These are phyloP conservation scores for Clitopilus passeckerianus DNA, from an alignment of 768 basidiomycete genomes.

Conservation along the genomic window DNA sequence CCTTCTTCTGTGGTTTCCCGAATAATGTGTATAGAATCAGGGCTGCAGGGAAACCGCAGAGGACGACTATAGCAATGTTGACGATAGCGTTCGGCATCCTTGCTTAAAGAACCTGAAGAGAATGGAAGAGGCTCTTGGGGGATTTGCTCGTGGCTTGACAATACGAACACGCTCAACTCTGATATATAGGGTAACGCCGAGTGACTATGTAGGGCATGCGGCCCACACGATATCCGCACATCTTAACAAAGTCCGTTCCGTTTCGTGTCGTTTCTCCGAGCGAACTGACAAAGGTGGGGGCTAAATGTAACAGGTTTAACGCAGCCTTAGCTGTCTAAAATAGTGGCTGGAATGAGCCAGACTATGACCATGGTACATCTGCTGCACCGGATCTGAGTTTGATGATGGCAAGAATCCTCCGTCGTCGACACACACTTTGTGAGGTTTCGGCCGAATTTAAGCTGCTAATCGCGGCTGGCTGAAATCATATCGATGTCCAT, in stretches of 20 bases:
- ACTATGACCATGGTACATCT: background rate
- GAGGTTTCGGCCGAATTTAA: background rate
- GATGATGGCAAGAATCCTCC: background rate
- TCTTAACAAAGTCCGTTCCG: background rate
- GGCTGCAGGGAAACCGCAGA: background rate
- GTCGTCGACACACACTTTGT: background rate
- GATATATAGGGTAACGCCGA: slow-evolving; percentile 1
- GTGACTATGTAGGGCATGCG: background rate
- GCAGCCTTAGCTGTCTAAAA: background rate
- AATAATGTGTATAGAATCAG: background rate
- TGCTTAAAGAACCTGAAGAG: background rate
- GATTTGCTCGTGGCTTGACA: slow-evolving; percentile 1
- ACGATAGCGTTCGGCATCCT: background rate
- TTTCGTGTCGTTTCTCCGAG: background rate
- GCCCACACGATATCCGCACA: background rate
- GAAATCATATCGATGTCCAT: background rate
- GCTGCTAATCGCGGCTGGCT: background rate
- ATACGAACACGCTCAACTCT: background rate
- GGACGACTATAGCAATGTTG: background rate
- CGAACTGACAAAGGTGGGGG: background rate
- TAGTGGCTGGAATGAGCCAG: background rate
- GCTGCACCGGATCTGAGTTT: background rate
- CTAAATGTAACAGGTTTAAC: background rate
- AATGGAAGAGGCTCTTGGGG: background rate
- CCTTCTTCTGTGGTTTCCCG: background rate